phyloP scores from a whole-genome alignment of 2,329 filamentous ascomycete species.

The Hansfordia pulvinata region DNA sequence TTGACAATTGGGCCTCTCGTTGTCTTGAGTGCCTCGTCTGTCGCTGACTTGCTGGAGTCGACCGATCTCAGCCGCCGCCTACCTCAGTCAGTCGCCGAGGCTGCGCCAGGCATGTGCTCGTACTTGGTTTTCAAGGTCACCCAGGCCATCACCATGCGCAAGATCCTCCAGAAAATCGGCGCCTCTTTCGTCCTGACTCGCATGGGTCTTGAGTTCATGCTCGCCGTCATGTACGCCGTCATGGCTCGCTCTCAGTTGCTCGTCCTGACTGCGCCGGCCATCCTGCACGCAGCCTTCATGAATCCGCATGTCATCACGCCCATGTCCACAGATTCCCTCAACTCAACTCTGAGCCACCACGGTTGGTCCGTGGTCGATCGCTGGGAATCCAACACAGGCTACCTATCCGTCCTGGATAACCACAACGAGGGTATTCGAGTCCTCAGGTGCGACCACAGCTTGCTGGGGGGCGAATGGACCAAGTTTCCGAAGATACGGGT shows the following conservation, averaged over 20 bases:
- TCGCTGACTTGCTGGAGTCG: constrained; percentile 50
- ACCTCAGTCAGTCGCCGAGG: constrained; percentile 45
- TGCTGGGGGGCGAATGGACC: constrained; percentile 87
- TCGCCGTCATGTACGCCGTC: constrained; percentile 51
- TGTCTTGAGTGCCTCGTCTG: constrained; percentile 47
- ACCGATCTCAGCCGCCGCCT: constrained; percentile 38
- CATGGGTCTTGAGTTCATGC: constrained; percentile 54
- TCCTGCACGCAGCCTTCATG: constrained; percentile 55
- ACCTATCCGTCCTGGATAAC: constrained; percentile 81
- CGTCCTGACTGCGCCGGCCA: constrained; percentile 53
- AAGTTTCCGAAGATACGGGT: constrained; percentile 38
- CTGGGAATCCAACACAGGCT: constrained; percentile 77
- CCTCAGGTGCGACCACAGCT: constrained; percentile 85
- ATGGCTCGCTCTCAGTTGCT: constrained; percentile 57
- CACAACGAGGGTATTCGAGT: constrained; percentile 57
- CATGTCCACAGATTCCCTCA: constrained; percentile 46
- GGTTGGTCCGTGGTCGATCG: constrained; percentile 70
- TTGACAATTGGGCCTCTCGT: constrained; percentile 60
- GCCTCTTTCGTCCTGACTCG: constrained; percentile 52
- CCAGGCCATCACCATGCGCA: constrained; percentile 24
- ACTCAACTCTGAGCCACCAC: constrained; percentile 47
- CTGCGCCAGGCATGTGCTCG: constrained; percentile 49
- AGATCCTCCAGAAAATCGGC: constrained; percentile 41
- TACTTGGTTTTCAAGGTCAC: constrained; percentile 50
- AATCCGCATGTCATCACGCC: constrained; percentile 62